Base-by-base conservation (phyloP, 225 moss, liverwort and hornwort species). In the Asterella californica region DNA sequence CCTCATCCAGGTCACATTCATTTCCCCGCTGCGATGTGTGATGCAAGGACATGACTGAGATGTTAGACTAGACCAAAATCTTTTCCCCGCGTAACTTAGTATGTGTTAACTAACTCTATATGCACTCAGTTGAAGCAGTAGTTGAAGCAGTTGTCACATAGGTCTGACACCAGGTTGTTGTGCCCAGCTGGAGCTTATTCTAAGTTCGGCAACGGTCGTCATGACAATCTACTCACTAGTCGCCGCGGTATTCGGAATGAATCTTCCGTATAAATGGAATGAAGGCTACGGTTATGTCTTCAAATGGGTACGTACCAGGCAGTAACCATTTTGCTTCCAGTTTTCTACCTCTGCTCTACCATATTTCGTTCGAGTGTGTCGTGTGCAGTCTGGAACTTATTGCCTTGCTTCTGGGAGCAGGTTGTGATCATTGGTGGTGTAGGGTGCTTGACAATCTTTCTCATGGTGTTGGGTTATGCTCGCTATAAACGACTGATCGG, bases 191-290 rank as follows among this genome's bases (percentile, higher is more conserved):
- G 99, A 99, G 84, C 87, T 99, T 84, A 89, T 99, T 65, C 88
- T 99, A 72, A 95, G 99, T 88, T 90, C 99, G 52, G 99, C 99
- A 46, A 95, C 95, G 32, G 93, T 99, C 36, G 90, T 94, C 79
- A 88, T 92, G 83, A 84, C 99, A 37, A 22, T 99, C 32, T 95
- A 90, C 84, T 90, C 99, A 53, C 83, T 99, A 65, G 87, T 99
- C 62, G 90, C 99, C 77, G 99, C 92, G 66, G 89, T 99, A 76
- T 99, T 99, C 79, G 99, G 99, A 61, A 94, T 99, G 95, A 99
- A 99, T 83, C 81, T 99, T 76, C 99, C 99, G 2, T 99, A 83
- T 50, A 86, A 79, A 0, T 99, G 99, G 99, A 99, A 99, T 76
- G 19, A 21, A 0, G 68, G 83, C 49, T 86, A 95, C 74, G 10